Conservation (phyloP, 495 filamentous ascomycete species). For the Trichoderma reesei region DNA sequence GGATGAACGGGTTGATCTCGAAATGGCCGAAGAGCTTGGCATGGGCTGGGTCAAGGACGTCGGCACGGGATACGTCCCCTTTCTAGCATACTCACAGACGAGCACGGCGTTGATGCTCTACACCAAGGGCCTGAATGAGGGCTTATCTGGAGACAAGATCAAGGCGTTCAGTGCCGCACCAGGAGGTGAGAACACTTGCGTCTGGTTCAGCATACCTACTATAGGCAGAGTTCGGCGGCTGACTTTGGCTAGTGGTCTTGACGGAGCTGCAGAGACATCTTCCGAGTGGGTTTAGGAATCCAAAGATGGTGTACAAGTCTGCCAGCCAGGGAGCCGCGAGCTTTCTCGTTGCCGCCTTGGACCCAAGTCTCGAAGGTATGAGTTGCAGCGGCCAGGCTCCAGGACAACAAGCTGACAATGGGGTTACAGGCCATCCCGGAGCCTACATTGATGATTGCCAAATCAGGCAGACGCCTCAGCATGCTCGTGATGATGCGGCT, state of each 20-base stretch:
- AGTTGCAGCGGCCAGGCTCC: neutral
- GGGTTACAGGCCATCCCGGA: neutral
- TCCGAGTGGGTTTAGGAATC: conserved; percentile 7
- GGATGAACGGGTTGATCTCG: neutral
- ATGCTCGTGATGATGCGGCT: neutral
- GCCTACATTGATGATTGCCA: conserved; percentile 10
- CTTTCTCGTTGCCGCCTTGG: conserved; percentile 11
- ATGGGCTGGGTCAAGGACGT: neutral
- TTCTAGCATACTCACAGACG: conserved; percentile 5
- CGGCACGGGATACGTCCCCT: conserved; percentile 4
- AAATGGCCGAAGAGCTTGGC: neutral
- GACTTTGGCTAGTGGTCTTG: conserved; percentile 4
- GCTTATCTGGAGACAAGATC: neutral
- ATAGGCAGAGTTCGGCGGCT: no score
- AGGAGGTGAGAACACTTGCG: neutral
- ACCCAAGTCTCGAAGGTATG: conserved; percentile 3
- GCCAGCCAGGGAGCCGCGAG: conserved; percentile 9
- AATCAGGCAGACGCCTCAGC: neutral
- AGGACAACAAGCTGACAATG: neutral
- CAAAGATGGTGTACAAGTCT: conserved; percentile 9
- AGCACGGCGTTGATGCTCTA: conserved; percentile 9
- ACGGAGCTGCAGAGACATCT: conserved; percentile 9
- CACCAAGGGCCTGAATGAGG: neutral
- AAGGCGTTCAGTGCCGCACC: conserved; percentile 8
- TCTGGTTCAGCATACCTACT: no score